These are phyloP conservation scores for Tulasnella sp. DNA, from an alignment of 768 basidiomycete species.

Conservation along the genomic window DNA sequence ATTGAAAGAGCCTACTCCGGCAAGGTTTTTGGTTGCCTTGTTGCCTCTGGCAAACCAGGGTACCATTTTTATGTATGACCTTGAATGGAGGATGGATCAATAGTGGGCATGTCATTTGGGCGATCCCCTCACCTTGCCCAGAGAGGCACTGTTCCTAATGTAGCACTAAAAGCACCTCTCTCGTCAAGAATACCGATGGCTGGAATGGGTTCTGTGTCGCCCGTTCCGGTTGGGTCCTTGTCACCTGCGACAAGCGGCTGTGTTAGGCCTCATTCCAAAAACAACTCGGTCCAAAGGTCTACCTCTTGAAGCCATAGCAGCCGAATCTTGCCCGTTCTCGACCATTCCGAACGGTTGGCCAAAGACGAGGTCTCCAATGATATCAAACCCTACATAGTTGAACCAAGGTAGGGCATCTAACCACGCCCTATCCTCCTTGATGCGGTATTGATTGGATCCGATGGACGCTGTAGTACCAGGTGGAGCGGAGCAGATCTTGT, in stretches of 20 bases:
- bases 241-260: constrained; percentile 11
- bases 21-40: constrained; percentile 56
- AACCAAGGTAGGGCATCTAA: constrained; percentile 63
- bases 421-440: constrained; percentile 51
- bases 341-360: constrained; percentile 88
- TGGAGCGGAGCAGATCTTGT: constrained; percentile 40
- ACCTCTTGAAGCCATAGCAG: constrained; percentile 44
- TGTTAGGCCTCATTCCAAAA: background rate
- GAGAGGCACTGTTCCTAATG: constrained; percentile 67
- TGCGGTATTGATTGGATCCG: constrained; percentile 7
- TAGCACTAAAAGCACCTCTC: constrained; percentile 77
- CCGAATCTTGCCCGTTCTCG: constrained; percentile 56
- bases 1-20: constrained; percentile 37
- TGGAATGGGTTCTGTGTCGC: constrained; percentile 40
- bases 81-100: too few species aligned
- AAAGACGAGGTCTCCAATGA: constrained; percentile 78
- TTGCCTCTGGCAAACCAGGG: constrained; percentile 71
- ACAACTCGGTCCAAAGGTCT: too few species aligned
- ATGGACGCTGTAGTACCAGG: background rate
- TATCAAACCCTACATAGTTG: constrained; percentile 61
- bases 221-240: constrained; percentile 19
- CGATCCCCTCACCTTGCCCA: constrained; percentile 44
- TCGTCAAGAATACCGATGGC: constrained; percentile 80
- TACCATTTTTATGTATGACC: constrained; percentile 49
- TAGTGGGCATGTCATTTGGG: too few species aligned